Evolutionary conservation across 768 basidiomycete species (phyloP), one percentile per base, ranked within the genome.

Genomic region (Pisolithus marmoratus): DNA sequence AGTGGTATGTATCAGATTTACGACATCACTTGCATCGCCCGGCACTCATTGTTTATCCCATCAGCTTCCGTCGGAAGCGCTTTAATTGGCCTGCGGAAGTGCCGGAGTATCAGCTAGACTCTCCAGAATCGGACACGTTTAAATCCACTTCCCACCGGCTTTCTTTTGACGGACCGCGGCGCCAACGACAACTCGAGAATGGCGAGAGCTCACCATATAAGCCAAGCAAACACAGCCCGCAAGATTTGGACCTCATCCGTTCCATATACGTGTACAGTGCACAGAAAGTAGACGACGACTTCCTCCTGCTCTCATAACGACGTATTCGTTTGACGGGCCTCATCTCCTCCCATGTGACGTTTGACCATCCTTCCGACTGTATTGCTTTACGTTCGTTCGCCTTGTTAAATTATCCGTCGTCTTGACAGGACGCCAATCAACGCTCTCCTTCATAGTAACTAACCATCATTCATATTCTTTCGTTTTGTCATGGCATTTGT

Each of bases 1-100:
- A 70, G 22, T 63, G 66, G 69, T 72, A 60, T 55, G 61, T 51
- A 23, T 20, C 29, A 41, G 20, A 9, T n/a, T 31, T 22, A 19
- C 26, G 19, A 22, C 38, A 15, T 8, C 47, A 38, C 34, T n/a
- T 50, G 37, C 31, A 52, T 45, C 43, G 49, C 29, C 46, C 29
- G 55, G 49, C 58, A 48, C 47, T 43, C n/a, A 52, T 47, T 38
- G 20, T 29, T 14, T 50, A 55, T 8, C 47, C 26, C 52, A 53
- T 8, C 59, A 88, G 86, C 53, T 87, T 86, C 70, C 80, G 81
- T 38, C 79, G 84, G 48, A 71, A 71, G 51, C 80, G 86, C 38
- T 80, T 87, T 63, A 80, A 85, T 58, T 87, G 84, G 85, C 83
- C 84, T 5, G 68, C 74, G 38, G 76, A 79, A 41, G 62, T 66